Evolutionary conservation across 768 basidiomycete species (phyloP), one percentile per base, ranked within the genome.

Genomic region (Suillus ampliporus): DNA sequence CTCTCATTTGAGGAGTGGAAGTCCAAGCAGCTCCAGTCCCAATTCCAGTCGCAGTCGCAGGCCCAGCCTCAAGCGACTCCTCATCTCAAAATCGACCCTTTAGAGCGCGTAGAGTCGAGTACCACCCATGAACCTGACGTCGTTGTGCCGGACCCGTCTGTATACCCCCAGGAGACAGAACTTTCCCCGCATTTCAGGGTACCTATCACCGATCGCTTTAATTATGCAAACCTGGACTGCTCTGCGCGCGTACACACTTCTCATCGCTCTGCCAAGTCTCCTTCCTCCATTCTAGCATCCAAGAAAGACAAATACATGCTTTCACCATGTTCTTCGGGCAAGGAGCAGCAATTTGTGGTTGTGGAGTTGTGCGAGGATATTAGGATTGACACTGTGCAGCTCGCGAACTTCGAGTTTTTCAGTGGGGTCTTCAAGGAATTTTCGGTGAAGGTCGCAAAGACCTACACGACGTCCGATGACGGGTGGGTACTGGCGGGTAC

Each of bases 311-410:
- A 88, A 66, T 99, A 99, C 82, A 97, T 99, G 97, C 89, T 98
- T 68, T 94, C 91, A 60, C 97, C 96, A 0, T 99, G 97, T 71
- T 80, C 80, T 17, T 78, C 81, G 13, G 86, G 85, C 37, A 53
- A 64, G 41, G 57, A 73, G 64, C 73, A 78, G 6, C 89, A 92
- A 67, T 98, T 89, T 76, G 90, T 99, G 38, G 89, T 97, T 38
- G 90, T 99, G 50, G 97, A 99, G 76, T 86, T 99, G 17, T 99
- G 97, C 78, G 97, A 99, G 67, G 97, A 99, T 74, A 95, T 99
- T 65, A 82, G 94, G 50, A 95, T 99, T 69, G 97, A 99, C 73
- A 97, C 95, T 0, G 89, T 99, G 50, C 95, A 98, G 73, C 79
- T 99, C 19, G 96, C 95, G 62, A 97, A 98, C 72, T 97, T 93